A percentile compares a stretch with the other conserved stretches of the same genome.
Evolutionary conservation across 176 grass and related monocot genomes (phyloP).

Genomic region (Rhynchospora pubera): DNA sequence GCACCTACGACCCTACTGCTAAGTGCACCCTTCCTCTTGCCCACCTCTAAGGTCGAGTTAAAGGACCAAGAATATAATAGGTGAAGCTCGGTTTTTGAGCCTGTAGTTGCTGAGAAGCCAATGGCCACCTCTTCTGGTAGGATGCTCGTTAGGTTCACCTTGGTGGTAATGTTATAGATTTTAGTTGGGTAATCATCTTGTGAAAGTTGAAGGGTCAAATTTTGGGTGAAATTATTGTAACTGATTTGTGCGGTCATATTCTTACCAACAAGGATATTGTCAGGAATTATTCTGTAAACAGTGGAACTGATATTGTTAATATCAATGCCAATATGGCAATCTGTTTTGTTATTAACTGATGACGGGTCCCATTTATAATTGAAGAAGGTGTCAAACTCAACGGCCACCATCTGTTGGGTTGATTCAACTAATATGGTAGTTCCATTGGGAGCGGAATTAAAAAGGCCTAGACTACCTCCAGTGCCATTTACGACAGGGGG

Average conservation of each 20-base stretch:
- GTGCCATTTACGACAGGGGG: not conserved
- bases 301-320: no score
- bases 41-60: constrained; percentile 11
- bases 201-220: not conserved
- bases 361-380: no score
- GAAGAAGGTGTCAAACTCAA: no score
- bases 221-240: constrained; percentile 3
- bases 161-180: not conserved
- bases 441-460: not conserved
- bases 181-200: not conserved
- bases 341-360: no score
- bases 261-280: no score
- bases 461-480: constrained; percentile 21
- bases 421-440: no score
- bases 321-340: no score
- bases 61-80: constrained; percentile 23
- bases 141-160: constrained; percentile 6
- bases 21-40: no score
- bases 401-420: no score
- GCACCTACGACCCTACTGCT: no score
- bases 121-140: constrained; percentile 25
- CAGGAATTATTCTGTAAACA: no score
- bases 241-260: not conserved
- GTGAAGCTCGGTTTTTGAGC: constrained; percentile 2
- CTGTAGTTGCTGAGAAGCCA: constrained; percentile 29